Conservation (phyloP, 2,329 filamentous ascomycete genomes). For the Phyllosticta capitalensis region DNA sequence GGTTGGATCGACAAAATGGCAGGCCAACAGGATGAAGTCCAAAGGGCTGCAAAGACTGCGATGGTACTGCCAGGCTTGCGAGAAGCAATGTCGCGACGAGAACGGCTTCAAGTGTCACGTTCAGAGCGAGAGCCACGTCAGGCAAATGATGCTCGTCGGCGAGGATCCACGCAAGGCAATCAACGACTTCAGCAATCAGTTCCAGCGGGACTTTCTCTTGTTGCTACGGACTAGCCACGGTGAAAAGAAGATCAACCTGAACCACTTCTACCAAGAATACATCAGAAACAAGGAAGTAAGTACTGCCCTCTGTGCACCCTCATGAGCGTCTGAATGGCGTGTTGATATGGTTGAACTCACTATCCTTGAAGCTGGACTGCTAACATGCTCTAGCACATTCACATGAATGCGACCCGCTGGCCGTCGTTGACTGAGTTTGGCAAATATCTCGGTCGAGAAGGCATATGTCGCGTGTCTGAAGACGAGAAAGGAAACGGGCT, state of each 20-base stretch:
- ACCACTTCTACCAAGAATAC: constrained; percentile 92
- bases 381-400: constrained; percentile 52
- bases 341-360: not conserved
- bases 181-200: constrained; percentile 71
- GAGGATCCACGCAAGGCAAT: constrained; percentile 80
- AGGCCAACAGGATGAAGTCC: constrained; percentile 83
- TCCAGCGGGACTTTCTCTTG: constrained; percentile 67
- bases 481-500: constrained; percentile 73
- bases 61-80: constrained; percentile 82
- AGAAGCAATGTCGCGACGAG: constrained; percentile 68
- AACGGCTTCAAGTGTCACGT: constrained; percentile 68
- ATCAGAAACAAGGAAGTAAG: constrained; percentile 50
- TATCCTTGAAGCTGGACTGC: not conserved
- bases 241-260: constrained; percentile 80
- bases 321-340: not conserved
- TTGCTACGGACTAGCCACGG: constrained; percentile 76
- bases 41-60: constrained; percentile 69
- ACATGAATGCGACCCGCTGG: constrained; percentile 93
- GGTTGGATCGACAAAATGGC: constrained; percentile 79
- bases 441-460: constrained; percentile 75
- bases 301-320: not conserved
- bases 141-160: constrained; percentile 81
- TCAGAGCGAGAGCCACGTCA: constrained; percentile 64
- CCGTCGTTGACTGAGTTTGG: constrained; percentile 80
- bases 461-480: constrained; percentile 73